Base-by-base conservation (phyloP, 78 protist species). In the Protostelium mycophagum region DNA sequence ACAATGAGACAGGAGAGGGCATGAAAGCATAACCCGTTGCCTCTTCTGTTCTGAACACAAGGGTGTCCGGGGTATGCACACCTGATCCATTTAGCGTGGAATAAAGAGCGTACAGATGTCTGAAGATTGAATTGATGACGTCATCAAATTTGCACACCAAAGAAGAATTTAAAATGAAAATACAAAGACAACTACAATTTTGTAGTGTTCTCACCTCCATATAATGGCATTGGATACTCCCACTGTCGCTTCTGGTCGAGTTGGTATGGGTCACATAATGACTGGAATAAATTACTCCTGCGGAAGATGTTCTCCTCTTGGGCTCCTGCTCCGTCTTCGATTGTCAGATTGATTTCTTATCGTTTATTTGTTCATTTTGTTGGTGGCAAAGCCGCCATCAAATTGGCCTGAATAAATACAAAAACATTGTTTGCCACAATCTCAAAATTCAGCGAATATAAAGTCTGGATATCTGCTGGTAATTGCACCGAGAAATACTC, bases 211-310 rank as follows among this genome's bases (percentile, higher is more conserved):
- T n/a, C n/a, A n/a, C 86, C 86, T 84, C 86, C 86, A 28, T 84
- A 84, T 34, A n/a, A 23, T 1, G 86, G 86, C 38, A 84, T 84
- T 5, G 86, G 86, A 28, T 84, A 84, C 86, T 84, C 38, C 86
- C 86, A 84, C 28, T 34, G 16, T 84, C 86, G 86, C 1, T 84
- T 84, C 38, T 29, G 38, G 28, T 84, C 86, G 36, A 84, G 28
- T 25, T 34, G 38, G 5, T 29, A 34, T 23, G 86, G 86, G 35
- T 84, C 86, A 5, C 36, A 29, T 28, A 84, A 10, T n/a, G 28
- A 34, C 31, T 34, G 35, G 38, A 84, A 34, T 10, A 84, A 10
- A 25, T 29, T 34, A 5, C 36, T 84, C 86, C 86, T 84, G 36
- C 86, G 31, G 86, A 29, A 34, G 1, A 84, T 1, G 28, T 84